A percentile compares a stretch with the other conserved stretches of the same genome.
Conservation (phyloP, 176 grass and related monocot genomes). For the Alopecurus myosuroides region DNA sequence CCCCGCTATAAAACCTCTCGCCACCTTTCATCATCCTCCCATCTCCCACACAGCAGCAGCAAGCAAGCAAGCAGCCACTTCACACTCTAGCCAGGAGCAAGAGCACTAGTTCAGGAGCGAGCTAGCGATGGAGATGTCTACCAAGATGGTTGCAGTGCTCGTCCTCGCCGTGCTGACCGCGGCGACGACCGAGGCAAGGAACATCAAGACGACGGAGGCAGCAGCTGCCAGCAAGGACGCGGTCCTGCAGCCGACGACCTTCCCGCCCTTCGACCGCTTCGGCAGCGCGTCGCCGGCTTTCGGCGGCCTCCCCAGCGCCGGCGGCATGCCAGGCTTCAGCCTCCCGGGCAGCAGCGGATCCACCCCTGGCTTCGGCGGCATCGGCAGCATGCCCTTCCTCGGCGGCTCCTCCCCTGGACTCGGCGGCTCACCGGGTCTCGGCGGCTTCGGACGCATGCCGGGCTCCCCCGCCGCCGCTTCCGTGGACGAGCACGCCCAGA, state of each 20-base stretch:
- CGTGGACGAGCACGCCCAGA: conserved; percentile 35
- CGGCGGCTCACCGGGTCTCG: conserved; percentile 20
- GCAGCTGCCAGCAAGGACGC: conserved; percentile 18
- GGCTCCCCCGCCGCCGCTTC: conserved; percentile 29
- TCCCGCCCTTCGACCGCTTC: conserved; percentile 62
- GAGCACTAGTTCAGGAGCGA: neutral
- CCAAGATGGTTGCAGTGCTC: conserved; percentile 46
- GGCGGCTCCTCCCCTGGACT: conserved; percentile 17
- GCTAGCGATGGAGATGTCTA: conserved; percentile 44
- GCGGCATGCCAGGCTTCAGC: conserved; percentile 30
- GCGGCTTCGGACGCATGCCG: conserved; percentile 42
- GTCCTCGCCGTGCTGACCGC: conserved; percentile 24
- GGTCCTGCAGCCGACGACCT: conserved; percentile 56
- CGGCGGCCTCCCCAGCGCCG: conserved; percentile 26
- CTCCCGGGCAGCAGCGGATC: conserved; percentile 35
- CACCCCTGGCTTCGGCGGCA: conserved; percentile 18
- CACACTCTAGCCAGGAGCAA: neutral
- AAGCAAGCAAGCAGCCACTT: neutral
- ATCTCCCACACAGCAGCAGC: neutral
- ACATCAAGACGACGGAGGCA: conserved; percentile 44
- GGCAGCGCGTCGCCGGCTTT: conserved; percentile 25
- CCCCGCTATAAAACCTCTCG: conserved; percentile 26
- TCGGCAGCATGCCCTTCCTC: conserved; percentile 35
- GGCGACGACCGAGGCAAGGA: conserved; percentile 47
- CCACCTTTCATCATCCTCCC: neutral